Conservation (phyloP, 805 yeast species). For the Cyberlindnera xylosilytica region DNA sequence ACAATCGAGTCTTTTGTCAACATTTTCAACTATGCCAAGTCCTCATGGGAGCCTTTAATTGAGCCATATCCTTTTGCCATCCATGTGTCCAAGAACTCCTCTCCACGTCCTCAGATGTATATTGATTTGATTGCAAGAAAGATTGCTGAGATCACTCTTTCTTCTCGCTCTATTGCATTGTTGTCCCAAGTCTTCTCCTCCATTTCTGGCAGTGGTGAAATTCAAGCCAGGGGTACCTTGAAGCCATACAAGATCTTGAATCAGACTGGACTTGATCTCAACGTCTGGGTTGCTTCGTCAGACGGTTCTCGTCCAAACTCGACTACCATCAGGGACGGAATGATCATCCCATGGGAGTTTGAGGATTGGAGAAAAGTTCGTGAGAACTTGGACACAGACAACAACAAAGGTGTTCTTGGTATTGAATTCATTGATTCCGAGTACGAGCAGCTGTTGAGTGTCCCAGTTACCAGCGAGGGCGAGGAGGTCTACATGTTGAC, state of each 20-base stretch:
- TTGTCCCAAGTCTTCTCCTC: conserved; percentile 64
- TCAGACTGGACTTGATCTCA: conserved; percentile 80
- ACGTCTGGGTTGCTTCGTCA: conserved; percentile 70
- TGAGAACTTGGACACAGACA: conserved; percentile 70
- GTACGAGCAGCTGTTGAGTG: conserved; percentile 49
- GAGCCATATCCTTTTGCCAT: conserved; percentile 84
- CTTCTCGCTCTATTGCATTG: conserved; percentile 78
- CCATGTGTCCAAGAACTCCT: conserved; percentile 52
- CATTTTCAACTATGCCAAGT: conserved; percentile 82
- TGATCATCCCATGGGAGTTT: conserved; percentile 77
- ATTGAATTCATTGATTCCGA: conserved; percentile 54
- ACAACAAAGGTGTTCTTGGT: conserved; percentile 57
- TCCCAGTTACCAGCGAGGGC: conserved; percentile 79
- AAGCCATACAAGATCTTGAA: conserved; percentile 80
- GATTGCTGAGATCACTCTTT: conserved; percentile 73
- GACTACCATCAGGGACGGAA: conserved; percentile 44
- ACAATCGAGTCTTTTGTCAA: conserved; percentile 65
- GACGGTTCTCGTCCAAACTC: conserved; percentile 23
- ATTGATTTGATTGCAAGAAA: conserved; percentile 75
- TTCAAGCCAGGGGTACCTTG: conserved; percentile 70
- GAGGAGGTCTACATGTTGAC: conserved; percentile 67
- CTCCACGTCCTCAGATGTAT: conserved; percentile 45
- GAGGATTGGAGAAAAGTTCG: conserved; percentile 90
- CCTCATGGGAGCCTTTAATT: conserved; percentile 92
- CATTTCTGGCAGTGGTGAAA: conserved; percentile 48